Evolutionary conservation across 306 rosid species (phyloP).

Genomic region (Clitoria ternatea): DNA sequence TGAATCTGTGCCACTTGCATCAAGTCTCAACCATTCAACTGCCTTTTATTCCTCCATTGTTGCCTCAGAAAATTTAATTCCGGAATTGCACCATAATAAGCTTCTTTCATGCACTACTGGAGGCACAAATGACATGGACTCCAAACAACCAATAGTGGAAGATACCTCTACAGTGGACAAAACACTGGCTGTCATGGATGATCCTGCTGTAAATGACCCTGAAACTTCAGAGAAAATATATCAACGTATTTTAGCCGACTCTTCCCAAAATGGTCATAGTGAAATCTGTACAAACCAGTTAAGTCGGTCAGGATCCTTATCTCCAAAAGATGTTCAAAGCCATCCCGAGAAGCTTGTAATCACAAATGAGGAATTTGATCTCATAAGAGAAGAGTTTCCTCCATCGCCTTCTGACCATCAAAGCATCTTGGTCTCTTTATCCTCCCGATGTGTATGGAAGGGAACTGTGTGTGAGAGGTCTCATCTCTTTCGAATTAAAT

Average conservation of each 20-base stretch:
- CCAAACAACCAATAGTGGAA: slow-evolving; percentile 20
- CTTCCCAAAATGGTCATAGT: slow-evolving; percentile 33
- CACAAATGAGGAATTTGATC: slow-evolving; percentile 39
- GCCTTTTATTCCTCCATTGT: slow-evolving; percentile 34
- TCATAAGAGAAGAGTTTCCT: slow-evolving; percentile 71
- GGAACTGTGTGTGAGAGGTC: slow-evolving; percentile 96
- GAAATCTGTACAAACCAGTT: slow-evolving; percentile 35
- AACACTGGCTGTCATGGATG: slow-evolving; percentile 20
- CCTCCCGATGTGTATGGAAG: slow-evolving; percentile 97
- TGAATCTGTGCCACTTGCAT: slow-evolving; percentile 31
- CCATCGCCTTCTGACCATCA: slow-evolving; percentile 90
- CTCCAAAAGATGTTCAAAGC: slow-evolving; percentile 42
- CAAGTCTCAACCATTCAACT: slow-evolving; percentile 34
- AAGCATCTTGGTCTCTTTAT: slow-evolving; percentile 92
- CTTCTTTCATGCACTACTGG: slow-evolving; percentile 30
- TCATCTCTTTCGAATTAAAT: slow-evolving; percentile 90
- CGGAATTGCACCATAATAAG: slow-evolving; percentile 33
- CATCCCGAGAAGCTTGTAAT: slow-evolving; percentile 29
- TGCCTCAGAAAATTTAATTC: slow-evolving; percentile 34
- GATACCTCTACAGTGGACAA: slow-evolving; percentile 38
- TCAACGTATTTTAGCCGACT: slow-evolving; percentile 26
- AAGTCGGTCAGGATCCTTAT: slow-evolving; percentile 29
- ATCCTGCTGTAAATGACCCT: slow-evolving; percentile 34
- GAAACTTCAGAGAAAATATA: slow-evolving; percentile 35
- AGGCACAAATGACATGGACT: slow-evolving; percentile 33